phyloP scores from a whole-genome alignment of 192 early-diverging fungal species.

The Coemansia reversa region DNA sequence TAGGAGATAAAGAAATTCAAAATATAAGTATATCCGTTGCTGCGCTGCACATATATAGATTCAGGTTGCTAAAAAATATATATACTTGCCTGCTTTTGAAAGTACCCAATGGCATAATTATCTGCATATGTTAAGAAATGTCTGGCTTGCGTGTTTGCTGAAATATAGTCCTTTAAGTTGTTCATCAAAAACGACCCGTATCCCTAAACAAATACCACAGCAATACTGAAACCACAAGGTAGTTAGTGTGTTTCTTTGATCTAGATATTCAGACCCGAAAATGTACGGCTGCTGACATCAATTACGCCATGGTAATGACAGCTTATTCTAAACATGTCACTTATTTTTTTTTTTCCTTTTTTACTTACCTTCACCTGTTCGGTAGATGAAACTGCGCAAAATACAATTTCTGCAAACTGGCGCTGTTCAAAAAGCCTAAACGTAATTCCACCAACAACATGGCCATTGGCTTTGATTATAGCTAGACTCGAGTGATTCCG shows the following conservation, averaged over 20 bases:
- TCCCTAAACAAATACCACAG: conserved; percentile 58
- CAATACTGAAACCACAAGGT: not conserved
- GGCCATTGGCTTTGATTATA: conserved; percentile 55
- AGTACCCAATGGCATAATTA: conserved; percentile 98
- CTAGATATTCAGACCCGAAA: not conserved
- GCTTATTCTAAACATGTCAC: too few relatives aligned
- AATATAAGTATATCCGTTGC: not conserved
- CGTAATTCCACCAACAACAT: conserved; percentile 92
- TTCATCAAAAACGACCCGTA: conserved; percentile 97
- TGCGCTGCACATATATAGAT: not conserved
- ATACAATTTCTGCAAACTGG: conserved; percentile 98
- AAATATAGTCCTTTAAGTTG: conserved; percentile 92
- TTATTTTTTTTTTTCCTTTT: not conserved
- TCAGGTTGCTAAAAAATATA: not conserved
- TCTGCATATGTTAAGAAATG: conserved; percentile 98
- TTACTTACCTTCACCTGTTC: conserved; percentile 90
- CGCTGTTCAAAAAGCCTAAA: conserved; percentile 87
- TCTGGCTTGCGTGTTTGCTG: conserved; percentile 64
- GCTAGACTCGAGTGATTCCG: conserved; percentile 89
- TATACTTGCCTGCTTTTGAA: conserved; percentile 80
- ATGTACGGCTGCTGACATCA: too few relatives aligned
- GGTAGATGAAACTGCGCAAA: conserved; percentile 87
- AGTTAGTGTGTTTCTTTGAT: not conserved
- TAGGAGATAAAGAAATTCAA: too few relatives aligned
- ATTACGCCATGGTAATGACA: too few relatives aligned